phyloP scores from a whole-genome alignment of 345 rosid species.

The Brassica nigra region DNA sequence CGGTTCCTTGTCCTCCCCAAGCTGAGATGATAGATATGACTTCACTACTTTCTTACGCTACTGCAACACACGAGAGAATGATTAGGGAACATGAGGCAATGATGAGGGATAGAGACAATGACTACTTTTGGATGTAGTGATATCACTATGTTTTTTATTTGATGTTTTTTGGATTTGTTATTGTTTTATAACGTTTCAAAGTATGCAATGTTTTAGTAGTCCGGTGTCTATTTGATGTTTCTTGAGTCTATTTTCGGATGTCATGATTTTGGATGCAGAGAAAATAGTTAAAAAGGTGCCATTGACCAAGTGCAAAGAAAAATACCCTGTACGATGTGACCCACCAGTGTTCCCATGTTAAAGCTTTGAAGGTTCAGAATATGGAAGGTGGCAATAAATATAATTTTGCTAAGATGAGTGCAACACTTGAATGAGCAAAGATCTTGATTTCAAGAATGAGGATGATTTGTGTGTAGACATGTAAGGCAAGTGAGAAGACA shows the following conservation, averaged over 20 bases:
- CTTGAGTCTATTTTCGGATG: no score
- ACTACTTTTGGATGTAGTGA: constrained; percentile 47
- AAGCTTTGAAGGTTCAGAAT: constrained; percentile 11
- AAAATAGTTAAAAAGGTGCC: no score
- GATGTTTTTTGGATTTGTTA: constrained; percentile 51
- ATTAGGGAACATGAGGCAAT: neutral
- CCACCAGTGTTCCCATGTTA: constrained; percentile 71
- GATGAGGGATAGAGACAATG: neutral
- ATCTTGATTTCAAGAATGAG: constrained; percentile 38
- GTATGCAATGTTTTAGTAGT: constrained; percentile 61
- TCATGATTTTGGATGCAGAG: no score
- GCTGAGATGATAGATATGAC: constrained; percentile 2
- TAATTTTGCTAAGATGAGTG: no score
- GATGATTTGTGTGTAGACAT: constrained; percentile 32
- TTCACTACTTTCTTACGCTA: neutral
- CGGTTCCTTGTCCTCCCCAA: constrained; percentile 15
- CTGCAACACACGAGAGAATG: neutral
- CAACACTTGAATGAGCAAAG: neutral
- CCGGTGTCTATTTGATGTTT: no score
- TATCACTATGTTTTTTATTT: constrained; percentile 38
- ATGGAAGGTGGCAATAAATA: neutral
- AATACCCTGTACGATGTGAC: constrained; percentile 73
- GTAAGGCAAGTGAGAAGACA: constrained; percentile 36
- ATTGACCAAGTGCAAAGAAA: constrained; percentile 15
- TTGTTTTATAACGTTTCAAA: constrained; percentile 35